Conservation (phyloP, 1,284 basidiomycete genomes). For the Cryptococcus hybrid region DNA sequence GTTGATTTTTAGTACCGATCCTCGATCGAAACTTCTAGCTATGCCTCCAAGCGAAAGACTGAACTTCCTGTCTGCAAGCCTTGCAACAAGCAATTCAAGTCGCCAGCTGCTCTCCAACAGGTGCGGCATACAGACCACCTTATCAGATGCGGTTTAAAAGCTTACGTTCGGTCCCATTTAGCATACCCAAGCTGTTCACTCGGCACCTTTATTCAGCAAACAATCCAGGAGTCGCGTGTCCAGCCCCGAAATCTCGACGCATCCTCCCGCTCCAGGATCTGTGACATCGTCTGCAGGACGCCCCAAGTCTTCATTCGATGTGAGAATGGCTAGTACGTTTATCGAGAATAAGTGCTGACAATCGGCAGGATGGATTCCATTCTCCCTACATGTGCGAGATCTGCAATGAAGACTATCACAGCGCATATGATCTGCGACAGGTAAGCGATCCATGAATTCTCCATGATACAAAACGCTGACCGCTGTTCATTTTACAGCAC, state of each 20-base stretch:
- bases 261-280: too few relatives aligned
- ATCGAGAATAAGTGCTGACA: too few relatives aligned
- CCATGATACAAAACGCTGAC: neutral
- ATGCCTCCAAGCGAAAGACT: neutral
- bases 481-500: constrained; percentile 4
- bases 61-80: neutral
- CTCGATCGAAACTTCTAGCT: neutral
- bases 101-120: neutral
- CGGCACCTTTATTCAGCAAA: too few relatives aligned
- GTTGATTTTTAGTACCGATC: neutral
- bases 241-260: too few relatives aligned
- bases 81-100: neutral
- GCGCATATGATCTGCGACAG: neutral
- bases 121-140: neutral
- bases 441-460: constrained; percentile 1
- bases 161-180: too few relatives aligned
- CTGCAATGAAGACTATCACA: constrained; percentile 4
- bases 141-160: too few relatives aligned
- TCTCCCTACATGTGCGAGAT: constrained; percentile 6
- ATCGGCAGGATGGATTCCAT: neutral
- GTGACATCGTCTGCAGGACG: too few relatives aligned
- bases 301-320: too few relatives aligned
- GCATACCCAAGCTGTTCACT: too few relatives aligned
- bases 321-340: too few relatives aligned
- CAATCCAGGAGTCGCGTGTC: too few relatives aligned